Base-by-base conservation (phyloP, 176 grass and related monocot species). In the Luzula sylvatica region DNA sequence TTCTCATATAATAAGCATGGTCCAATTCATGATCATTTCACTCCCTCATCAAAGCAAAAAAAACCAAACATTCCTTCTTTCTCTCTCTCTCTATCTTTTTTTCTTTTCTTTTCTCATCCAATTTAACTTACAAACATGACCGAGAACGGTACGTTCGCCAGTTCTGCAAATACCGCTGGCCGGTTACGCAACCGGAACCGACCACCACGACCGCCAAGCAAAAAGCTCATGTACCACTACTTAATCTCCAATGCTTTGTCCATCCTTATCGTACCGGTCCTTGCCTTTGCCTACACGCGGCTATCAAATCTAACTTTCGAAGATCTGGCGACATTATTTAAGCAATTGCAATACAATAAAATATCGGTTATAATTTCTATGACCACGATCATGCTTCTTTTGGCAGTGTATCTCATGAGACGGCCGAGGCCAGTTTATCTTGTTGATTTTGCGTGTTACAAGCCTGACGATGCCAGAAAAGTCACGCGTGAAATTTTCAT, bases 401-500 rank as follows among this genome's bases (percentile, higher is more conserved):
- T 35, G 0, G 50, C 56, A 0, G 3, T 58, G n/a, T 80, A 86
- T 73, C 35, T 80, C 48, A 47, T 53, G 42, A 47, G 50, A 7
- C 65, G 75, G 2, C 81, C 81, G 13, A 65, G 42, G 3, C 38
- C 75, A 0, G 70, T 85, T 0, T 85, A 85, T 70, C 81, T 85
- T 0, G 65, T 85, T 1, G 70, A 85, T 56, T 85, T 85, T 50
- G 57, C 81, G 0, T 85, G 81, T 61, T 70, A 74, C 70, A 79
- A 67, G 42, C 75, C 81, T 0, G 23, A 20, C 0, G 53, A 43
- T 0, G 47, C 39, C 3, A 48, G 63, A 58, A 57, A 66, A 9
- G 74, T 81, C 5, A 74, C 89, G 0, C 63, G 83, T 0, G 89
- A 95, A 72, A 53, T 27, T 3, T 95, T 95, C 89, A 78, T 88